These are phyloP conservation scores for Periconia sp. DNA, from an alignment of 2,329 filamentous ascomycete genomes.

Conservation along the genomic window DNA sequence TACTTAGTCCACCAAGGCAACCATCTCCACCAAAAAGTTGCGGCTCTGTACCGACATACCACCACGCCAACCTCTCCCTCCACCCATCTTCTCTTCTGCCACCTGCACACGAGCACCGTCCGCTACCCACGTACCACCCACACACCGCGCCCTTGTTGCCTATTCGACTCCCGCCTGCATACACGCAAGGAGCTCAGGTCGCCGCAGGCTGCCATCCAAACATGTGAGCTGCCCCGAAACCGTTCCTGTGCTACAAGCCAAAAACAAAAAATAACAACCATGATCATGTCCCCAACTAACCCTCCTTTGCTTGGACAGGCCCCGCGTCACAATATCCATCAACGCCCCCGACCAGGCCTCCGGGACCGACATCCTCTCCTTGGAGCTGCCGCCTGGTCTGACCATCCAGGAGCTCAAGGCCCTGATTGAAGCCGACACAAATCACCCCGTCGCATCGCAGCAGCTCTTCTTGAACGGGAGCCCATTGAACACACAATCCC, in stretches of 20 bases:
- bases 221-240: slow-evolving; percentile 39
- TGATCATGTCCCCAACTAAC: slow-evolving; percentile 24
- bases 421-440: slow-evolving; percentile 81
- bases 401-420: slow-evolving; percentile 83
- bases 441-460: slow-evolving; percentile 71
- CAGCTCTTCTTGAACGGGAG: slow-evolving; percentile 89
- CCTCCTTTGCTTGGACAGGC: slow-evolving; percentile 55
- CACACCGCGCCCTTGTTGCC: slow-evolving; percentile 36
- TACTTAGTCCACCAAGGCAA: slow-evolving; percentile 1
- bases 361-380: slow-evolving; percentile 74
- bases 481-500: slow-evolving; percentile 72
- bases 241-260: slow-evolving; percentile 38
- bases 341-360: slow-evolving; percentile 68
- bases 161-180: slow-evolving; percentile 38
- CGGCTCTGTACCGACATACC: background rate
- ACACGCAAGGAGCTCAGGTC: slow-evolving; percentile 33
- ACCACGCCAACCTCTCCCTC: background rate
- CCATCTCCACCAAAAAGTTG: background rate
- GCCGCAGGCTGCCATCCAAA: slow-evolving; percentile 15
- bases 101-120: background rate
- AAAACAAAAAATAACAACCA: slow-evolving; percentile 2
- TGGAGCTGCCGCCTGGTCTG: slow-evolving; percentile 82
- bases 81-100: background rate
- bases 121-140: slow-evolving; percentile 2
- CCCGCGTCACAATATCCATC: slow-evolving; percentile 81